Conservation (phyloP, 352 stramenopile genomes). For the Thalassiosira delicatula region DNA sequence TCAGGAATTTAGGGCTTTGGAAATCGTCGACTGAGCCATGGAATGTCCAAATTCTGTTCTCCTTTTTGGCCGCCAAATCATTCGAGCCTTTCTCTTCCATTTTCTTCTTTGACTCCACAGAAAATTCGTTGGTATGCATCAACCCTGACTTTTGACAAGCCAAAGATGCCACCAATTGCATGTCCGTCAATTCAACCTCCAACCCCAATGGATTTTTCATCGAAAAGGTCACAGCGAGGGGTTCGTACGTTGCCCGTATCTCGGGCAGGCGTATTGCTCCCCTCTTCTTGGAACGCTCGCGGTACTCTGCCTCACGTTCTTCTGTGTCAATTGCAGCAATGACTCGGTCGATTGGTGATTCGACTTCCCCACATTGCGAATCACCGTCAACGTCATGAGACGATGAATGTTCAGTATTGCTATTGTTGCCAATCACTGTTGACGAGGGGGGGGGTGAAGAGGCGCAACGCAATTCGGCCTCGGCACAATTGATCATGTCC, state of each 20-base stretch:
- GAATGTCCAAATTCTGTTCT: constrained; percentile 71
- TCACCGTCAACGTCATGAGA: constrained; percentile 58
- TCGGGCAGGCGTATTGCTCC: constrained; percentile 50
- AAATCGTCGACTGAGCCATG: constrained; percentile 66
- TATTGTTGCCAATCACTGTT: constrained; percentile 17
- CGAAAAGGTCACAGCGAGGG: constrained; percentile 71
- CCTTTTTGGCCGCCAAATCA: not conserved
- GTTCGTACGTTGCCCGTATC: constrained; percentile 71
- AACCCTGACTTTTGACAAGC: constrained; percentile 46
- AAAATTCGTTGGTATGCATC: constrained; percentile 76
- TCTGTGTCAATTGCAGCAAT: constrained; percentile 82
- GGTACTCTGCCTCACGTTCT: constrained; percentile 64
- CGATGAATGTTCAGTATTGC: constrained; percentile 11
- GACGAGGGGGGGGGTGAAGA: constrained; percentile 25
- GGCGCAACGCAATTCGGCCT: constrained; percentile 67
- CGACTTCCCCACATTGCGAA: too few relatives aligned
- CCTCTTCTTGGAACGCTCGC: constrained; percentile 68
- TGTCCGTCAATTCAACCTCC: constrained; percentile 71
- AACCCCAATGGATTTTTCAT: constrained; percentile 77
- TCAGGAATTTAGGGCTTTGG: constrained; percentile 69
- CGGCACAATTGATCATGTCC: constrained; percentile 71
- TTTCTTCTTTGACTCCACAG: constrained; percentile 66
- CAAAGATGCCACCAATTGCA: constrained; percentile 81
- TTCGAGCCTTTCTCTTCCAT: not conserved
- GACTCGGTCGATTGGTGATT: constrained; percentile 59